These are phyloP conservation scores for Diaporthe ampelina DNA, from an alignment of 2,329 filamentous ascomycete genomes.

Conservation along the genomic window DNA sequence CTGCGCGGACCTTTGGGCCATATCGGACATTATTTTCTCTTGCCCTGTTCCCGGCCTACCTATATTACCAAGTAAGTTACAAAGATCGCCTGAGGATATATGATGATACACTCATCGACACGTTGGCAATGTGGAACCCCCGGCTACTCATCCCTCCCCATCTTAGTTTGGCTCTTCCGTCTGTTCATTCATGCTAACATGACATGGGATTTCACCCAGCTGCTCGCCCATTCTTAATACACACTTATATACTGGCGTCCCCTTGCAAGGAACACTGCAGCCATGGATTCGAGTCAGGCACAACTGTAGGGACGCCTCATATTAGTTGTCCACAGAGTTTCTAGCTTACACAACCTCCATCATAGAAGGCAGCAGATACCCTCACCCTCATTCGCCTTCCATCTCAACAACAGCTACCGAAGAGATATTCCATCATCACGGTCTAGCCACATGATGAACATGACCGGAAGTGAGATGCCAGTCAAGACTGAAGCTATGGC, in stretches of 20 bases:
- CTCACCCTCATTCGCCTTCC: conserved; percentile 64
- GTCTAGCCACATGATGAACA: conserved; percentile 60
- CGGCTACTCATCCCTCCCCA: conserved; percentile 44
- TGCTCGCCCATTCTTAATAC: conserved; percentile 54
- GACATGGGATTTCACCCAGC: conserved; percentile 49
- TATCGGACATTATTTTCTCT: conserved; percentile 49
- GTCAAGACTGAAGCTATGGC: conserved; percentile 62
- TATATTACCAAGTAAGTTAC: conserved; percentile 58
- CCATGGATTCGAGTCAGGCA: conserved; percentile 66
- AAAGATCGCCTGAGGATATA: conserved; percentile 49
- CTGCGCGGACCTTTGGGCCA: conserved; percentile 45
- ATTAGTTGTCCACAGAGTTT: conserved; percentile 44
- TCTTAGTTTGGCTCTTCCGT: conserved; percentile 48
- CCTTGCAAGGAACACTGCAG: conserved; percentile 52
- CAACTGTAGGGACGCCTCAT: conserved; percentile 64
- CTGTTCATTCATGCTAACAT: conserved; percentile 56
- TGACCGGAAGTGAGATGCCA: conserved; percentile 66
- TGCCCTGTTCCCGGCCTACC: conserved; percentile 50
- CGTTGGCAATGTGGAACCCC: conserved; percentile 49
- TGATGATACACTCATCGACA: conserved; percentile 55
- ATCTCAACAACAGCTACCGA: conserved; percentile 60
- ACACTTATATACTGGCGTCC: conserved; percentile 49
- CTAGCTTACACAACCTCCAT: conserved; percentile 54
- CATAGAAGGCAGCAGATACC: conserved; percentile 63
- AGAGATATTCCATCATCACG: conserved; percentile 59